Evolutionary conservation across 2,329 filamentous ascomycete genomes (phyloP).

Genomic region (Pestalotiopsis sp.): DNA sequence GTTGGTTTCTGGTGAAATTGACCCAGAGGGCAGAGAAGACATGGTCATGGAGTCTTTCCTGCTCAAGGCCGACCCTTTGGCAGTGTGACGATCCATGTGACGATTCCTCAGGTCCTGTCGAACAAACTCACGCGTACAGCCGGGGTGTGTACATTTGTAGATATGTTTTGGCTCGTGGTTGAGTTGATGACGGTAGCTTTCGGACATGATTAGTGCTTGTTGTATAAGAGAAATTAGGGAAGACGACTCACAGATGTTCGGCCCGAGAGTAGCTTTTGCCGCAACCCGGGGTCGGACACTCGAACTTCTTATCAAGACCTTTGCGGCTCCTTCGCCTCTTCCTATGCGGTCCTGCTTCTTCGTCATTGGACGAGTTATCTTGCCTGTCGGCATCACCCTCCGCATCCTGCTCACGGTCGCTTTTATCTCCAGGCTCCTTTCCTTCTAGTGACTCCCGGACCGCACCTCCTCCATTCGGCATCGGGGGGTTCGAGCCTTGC

Average conservation of each 20-base stretch:
- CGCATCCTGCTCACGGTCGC: conserved; percentile 41
- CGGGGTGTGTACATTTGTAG: conserved; percentile 89
- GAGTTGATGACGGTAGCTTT: conserved; percentile 82
- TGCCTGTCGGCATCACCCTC: conserved; percentile 39
- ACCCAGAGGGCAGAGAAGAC: conserved; percentile 46
- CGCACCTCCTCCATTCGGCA: conserved; percentile 42
- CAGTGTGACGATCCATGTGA: conserved; percentile 79
- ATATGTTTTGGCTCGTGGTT: conserved; percentile 97
- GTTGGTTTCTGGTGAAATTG: conserved; percentile 51
- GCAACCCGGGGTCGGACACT: conserved; percentile 84
- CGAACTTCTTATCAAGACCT: conserved; percentile 78
- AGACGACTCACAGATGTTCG: conserved; percentile 78
- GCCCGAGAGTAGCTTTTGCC: conserved; percentile 96
- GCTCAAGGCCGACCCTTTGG: conserved; percentile 75
- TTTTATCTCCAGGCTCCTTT: conserved; percentile 42
- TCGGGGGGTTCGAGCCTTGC: conserved; percentile 44
- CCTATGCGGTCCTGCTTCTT: conserved; percentile 47
- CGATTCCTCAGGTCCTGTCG: conserved; percentile 89
- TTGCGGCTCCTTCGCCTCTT: conserved; percentile 76
- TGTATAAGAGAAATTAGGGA: not conserved
- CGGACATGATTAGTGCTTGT: conserved; percentile 26
- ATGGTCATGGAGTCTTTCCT: conserved; percentile 70
- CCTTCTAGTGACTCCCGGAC: conserved; percentile 44
- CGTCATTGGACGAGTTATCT: conserved; percentile 54
- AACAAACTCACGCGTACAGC: conserved; percentile 89